Percentiles rank a stretch among this genome's conserved stretches.
These are phyloP conservation scores for Eimeria brunetti DNA, from an alignment of 169 alveolate genomes.

Conservation along the genomic window DNA sequence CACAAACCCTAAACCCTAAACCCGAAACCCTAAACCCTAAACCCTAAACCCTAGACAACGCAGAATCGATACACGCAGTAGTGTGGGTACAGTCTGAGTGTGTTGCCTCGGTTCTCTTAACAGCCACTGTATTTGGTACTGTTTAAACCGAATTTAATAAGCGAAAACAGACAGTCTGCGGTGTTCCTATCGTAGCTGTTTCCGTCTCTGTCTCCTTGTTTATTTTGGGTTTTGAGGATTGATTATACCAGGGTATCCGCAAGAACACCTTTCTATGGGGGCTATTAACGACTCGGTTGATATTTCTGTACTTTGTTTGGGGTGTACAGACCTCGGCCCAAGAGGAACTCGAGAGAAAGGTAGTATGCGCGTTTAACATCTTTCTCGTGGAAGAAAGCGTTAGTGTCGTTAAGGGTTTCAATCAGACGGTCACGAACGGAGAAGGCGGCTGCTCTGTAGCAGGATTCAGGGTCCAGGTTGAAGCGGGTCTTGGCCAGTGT, in stretches of 20 bases:
- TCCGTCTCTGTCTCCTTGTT: too few relatives aligned
- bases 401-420: slow-evolving; percentile 96
- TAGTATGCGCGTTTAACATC: slow-evolving; percentile 95
- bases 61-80: too few relatives aligned
- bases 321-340: slow-evolving; percentile 92
- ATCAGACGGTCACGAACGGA: slow-evolving; percentile 95
- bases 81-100: too few relatives aligned
- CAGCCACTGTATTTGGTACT: background rate
- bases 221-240: too few relatives aligned
- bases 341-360: slow-evolving; percentile 95
- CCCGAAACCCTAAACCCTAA: background rate
- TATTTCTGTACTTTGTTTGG: too few relatives aligned
- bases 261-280: too few relatives aligned
- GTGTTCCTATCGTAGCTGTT: too few relatives aligned
- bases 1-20: background rate
- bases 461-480: slow-evolving; percentile 91
- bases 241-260: too few relatives aligned
- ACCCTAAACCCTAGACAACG: background rate
- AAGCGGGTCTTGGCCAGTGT: slow-evolving; percentile 96
- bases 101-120: background rate
- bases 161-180: too few relatives aligned
- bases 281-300: too few relatives aligned
- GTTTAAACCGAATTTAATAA: too few relatives aligned
- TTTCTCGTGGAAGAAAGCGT: slow-evolving; percentile 90
- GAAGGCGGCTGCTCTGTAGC: slow-evolving; percentile 94